These are phyloP conservation scores for Xanthoparmelia taractica DNA, from an alignment of 495 filamentous ascomycete species.

Conservation along the genomic window DNA sequence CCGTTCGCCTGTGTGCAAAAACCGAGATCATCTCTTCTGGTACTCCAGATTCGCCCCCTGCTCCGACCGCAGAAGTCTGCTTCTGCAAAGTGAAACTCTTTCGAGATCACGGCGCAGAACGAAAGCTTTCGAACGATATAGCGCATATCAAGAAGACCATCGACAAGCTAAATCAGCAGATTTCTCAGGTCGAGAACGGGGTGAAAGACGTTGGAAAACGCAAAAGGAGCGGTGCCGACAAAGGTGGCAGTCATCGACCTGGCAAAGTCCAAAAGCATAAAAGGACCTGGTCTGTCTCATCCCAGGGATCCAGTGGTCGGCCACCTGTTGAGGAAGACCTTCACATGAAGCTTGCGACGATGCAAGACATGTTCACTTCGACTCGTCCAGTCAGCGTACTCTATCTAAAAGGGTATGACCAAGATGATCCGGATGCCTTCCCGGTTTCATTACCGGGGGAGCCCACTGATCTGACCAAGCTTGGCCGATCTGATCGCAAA, in stretches of 20 bases:
- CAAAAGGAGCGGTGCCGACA: constrained; percentile 60
- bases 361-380: constrained; percentile 95
- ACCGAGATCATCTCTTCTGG: constrained; percentile 52
- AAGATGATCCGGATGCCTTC: constrained; percentile 82
- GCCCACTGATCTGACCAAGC: constrained; percentile 48
- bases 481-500: constrained; percentile 46
- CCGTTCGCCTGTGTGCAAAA: constrained; percentile 85
- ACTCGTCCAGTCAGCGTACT: constrained; percentile 79
- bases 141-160: constrained; percentile 89
- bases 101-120: constrained; percentile 90
- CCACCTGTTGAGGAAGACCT: constrained; percentile 78
- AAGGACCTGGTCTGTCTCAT: constrained; percentile 93
- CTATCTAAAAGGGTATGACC: constrained; percentile 71
- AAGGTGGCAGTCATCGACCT: constrained; percentile 45
- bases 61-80: constrained; percentile 58
- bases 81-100: constrained; percentile 97
- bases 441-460: constrained; percentile 73
- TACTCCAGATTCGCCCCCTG: constrained; percentile 34
- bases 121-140: constrained; percentile 91
- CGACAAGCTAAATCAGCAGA: constrained; percentile 88
- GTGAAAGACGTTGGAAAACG: constrained; percentile 83
- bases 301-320: constrained; percentile 62
- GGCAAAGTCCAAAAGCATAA: constrained; percentile 84
- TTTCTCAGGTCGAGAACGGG: constrained; percentile 78
- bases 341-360: constrained; percentile 68